These are phyloP conservation scores for Naegleria fowleri DNA, from an alignment of 208 protist species.

Conservation along the genomic window DNA sequence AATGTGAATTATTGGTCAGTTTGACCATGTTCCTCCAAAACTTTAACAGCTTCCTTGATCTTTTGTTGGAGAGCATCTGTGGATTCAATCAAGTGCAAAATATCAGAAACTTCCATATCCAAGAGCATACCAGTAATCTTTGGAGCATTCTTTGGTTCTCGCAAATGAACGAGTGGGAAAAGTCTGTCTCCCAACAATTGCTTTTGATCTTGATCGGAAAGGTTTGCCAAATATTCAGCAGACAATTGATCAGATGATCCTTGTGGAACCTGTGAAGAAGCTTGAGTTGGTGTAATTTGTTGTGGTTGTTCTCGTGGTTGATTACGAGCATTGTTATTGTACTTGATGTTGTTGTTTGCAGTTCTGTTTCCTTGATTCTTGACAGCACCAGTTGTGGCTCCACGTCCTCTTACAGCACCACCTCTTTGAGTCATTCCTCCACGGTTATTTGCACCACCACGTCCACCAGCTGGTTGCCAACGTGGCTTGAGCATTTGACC, in stretches of 20 bases:
- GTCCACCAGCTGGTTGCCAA: background rate
- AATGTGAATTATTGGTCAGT: background rate
- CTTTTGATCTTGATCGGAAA: conserved; percentile 64
- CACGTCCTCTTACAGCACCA: background rate
- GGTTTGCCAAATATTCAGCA: conserved; percentile 60
- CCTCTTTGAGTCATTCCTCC: background rate
- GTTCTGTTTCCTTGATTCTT: conserved; percentile 31
- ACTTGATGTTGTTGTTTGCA: conserved; percentile 34
- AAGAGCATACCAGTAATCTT: conserved; percentile 99
- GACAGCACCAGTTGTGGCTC: background rate
- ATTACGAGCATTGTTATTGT: conserved; percentile 34
- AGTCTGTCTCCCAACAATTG: conserved; percentile 91
- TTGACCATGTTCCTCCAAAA: conserved; percentile 74
- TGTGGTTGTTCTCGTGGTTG: conserved; percentile 37
- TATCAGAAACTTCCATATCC: conserved; percentile 91
- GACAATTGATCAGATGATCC: conserved; percentile 52
- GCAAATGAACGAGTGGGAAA: conserved; percentile 83
- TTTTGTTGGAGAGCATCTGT: conserved; percentile 78
- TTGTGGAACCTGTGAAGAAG: conserved; percentile 49
- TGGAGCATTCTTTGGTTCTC: conserved; percentile 74
- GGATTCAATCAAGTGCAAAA: conserved; percentile 88
- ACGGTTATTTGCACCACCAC: background rate
- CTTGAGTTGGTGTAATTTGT: conserved; percentile 36
- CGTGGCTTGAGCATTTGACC: conserved; percentile 14
- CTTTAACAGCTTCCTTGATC: conserved; percentile 89